phyloP scores from a whole-genome alignment of 1,139 yeast genomes.

The Pichia cactophila region DNA sequence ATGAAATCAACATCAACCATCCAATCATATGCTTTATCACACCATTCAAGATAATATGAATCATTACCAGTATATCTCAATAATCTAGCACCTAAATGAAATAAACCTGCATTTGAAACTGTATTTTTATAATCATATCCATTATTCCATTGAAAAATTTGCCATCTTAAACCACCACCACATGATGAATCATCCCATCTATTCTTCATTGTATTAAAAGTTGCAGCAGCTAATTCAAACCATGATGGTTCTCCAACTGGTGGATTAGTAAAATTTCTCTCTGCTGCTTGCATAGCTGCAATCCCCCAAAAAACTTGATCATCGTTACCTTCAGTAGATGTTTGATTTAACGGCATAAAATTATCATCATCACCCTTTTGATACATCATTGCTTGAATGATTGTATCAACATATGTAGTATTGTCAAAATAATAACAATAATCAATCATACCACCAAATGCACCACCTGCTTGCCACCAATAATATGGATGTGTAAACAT shows the following conservation, averaged over 20 bases:
- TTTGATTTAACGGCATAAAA: slow-evolving; percentile 82
- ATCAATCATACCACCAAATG: slow-evolving; percentile 82
- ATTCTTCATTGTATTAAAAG: slow-evolving; percentile 64
- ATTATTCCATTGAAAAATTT: slow-evolving; percentile 65
- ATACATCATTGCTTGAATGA: slow-evolving; percentile 57
- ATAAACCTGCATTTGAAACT: slow-evolving; percentile 70
- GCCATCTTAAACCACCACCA: slow-evolving; percentile 82
- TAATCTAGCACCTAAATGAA: slow-evolving; percentile 70
- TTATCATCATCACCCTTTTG: slow-evolving; percentile 74
- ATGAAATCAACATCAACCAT: slow-evolving; percentile 54
- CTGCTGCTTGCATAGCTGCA: slow-evolving; percentile 78
- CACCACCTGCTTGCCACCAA: slow-evolving; percentile 99
- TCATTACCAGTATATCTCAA: slow-evolving; percentile 67
- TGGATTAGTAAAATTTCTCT: slow-evolving; percentile 67
- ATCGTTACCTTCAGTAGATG: slow-evolving; percentile 90
- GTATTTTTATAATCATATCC: slow-evolving; percentile 78
- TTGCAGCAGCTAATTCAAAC: slow-evolving; percentile 67
- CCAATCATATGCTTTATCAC: slow-evolving; percentile 80
- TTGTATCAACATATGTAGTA: slow-evolving; percentile 52
- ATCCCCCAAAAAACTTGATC: slow-evolving; percentile 92
- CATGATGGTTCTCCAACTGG: slow-evolving; percentile 40
- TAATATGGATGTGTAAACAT: slow-evolving; percentile 82
- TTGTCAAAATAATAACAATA: slow-evolving; percentile 67
- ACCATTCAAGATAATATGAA: slow-evolving; percentile 64
- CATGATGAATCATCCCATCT: slow-evolving; percentile 67